Conservation (phyloP, 345 rosid species). For the Euphorbia lathyris region DNA sequence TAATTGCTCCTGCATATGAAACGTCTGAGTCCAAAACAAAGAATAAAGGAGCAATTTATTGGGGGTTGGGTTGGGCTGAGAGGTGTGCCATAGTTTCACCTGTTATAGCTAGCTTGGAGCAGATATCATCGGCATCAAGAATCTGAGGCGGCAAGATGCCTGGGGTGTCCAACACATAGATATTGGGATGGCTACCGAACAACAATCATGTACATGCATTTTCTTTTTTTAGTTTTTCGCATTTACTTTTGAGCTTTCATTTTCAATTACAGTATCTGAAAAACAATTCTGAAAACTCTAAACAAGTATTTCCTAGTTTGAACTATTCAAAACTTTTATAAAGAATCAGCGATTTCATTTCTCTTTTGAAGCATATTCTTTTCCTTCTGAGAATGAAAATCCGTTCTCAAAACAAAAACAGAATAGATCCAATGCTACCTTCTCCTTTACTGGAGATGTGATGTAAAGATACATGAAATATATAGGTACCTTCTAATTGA, state of each 20-base stretch:
- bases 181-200: constrained; percentile 68
- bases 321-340: not conserved
- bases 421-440: too few species aligned
- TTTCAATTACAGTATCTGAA: too few species aligned
- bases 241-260: not conserved
- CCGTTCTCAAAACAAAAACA: too few species aligned
- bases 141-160: constrained; percentile 66
- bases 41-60: not conserved
- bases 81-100: constrained; percentile 48
- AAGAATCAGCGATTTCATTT: not conserved
- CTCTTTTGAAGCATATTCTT: not conserved
- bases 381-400: not conserved
- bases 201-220: not conserved
- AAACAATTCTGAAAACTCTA: too few species aligned
- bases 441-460: too few species aligned
- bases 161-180: constrained; percentile 79
- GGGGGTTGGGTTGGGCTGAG: too few species aligned
- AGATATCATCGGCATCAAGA: constrained; percentile 47
- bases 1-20: constrained; percentile 54
- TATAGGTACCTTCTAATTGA: too few species aligned
- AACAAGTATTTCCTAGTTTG: not conserved
- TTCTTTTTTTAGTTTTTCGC: not conserved
- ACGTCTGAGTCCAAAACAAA: not conserved
- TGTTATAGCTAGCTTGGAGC: constrained; percentile 76
- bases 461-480: too few species aligned